Conservation (phyloP, 495 filamentous ascomycete species). For the Tetracladium marchalianum region DNA sequence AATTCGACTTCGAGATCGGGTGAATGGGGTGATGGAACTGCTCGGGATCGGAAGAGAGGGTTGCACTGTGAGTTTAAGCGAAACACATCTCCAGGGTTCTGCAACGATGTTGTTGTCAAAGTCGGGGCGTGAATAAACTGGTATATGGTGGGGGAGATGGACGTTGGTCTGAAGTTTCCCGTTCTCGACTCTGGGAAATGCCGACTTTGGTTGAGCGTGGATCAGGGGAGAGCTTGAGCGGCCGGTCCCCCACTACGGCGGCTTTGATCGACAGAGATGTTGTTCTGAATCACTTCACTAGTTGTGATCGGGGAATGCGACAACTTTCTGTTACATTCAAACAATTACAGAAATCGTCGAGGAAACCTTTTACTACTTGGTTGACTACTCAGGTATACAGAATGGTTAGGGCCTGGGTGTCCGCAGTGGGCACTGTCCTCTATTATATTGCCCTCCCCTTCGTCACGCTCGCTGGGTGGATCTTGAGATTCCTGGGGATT, state of each 20-base stretch:
- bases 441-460: conserved; percentile 24
- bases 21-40: not conserved
- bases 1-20: not conserved
- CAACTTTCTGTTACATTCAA: no score
- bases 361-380: conserved; percentile 10
- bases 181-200: not conserved
- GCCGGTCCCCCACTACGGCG: conserved; percentile 2
- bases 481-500: conserved; percentile 11
- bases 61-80: not conserved
- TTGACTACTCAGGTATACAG: conserved; percentile 8
- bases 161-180: no score
- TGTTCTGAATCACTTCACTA: no score
- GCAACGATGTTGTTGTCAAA: not conserved
- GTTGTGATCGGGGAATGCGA: no score
- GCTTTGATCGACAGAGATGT: conserved; percentile 12
- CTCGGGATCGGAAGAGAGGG: not conserved
- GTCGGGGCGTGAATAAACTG: no score
- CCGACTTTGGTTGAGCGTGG: not conserved
- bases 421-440: conserved; percentile 14
- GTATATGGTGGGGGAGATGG: no score
- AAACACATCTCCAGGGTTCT: not conserved
- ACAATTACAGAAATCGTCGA: not conserved
- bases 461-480: conserved; percentile 7
- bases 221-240: conserved; percentile 2
- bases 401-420: conserved; percentile 10